phyloP scores from a whole-genome alignment of 2,329 filamentous ascomycete species.

The Claviceps citrina region DNA sequence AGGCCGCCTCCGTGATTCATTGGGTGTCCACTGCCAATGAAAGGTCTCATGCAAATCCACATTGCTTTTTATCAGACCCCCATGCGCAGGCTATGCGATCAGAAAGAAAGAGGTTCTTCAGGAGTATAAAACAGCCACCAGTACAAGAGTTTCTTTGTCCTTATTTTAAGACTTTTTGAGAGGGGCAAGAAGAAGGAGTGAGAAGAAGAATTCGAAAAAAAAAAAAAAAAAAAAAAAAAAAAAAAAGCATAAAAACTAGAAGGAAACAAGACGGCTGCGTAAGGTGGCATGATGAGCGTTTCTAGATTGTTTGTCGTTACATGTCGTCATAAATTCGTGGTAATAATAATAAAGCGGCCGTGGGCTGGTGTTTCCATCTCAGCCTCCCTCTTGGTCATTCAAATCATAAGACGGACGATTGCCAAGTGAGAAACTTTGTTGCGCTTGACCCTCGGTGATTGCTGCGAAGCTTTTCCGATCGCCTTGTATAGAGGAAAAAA shows the following conservation, averaged over 20 bases:
- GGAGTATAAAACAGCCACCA: neutral
- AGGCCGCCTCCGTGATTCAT: neutral
- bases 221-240: neutral
- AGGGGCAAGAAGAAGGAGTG: neutral
- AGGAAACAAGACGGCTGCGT: constrained; percentile 1
- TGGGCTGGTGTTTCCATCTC: too few relatives aligned
- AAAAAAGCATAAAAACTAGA: neutral
- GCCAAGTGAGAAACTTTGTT: constrained; percentile 10
- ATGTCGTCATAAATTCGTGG: constrained; percentile 15
- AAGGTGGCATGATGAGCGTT: constrained; percentile 3
- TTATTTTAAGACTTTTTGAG: too few relatives aligned
- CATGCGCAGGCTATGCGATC: constrained; percentile 4
- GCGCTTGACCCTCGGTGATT: constrained; percentile 17
- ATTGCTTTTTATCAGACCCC: neutral
- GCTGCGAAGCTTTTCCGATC: constrained; percentile 26
- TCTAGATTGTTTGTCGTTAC: constrained; percentile 11
- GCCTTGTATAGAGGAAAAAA: constrained; percentile 11
- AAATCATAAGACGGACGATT: constrained; percentile 5
- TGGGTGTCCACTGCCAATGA: neutral
- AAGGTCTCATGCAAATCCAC: neutral
- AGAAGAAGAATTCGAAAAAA: neutral
- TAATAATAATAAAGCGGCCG: too few relatives aligned
- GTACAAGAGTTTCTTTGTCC: too few relatives aligned
- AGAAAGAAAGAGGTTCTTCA: neutral
- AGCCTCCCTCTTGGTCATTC: constrained; percentile 4